Base-by-base conservation (phyloP, 2,329 filamentous ascomycete genomes). In the Penicillium sp. region DNA sequence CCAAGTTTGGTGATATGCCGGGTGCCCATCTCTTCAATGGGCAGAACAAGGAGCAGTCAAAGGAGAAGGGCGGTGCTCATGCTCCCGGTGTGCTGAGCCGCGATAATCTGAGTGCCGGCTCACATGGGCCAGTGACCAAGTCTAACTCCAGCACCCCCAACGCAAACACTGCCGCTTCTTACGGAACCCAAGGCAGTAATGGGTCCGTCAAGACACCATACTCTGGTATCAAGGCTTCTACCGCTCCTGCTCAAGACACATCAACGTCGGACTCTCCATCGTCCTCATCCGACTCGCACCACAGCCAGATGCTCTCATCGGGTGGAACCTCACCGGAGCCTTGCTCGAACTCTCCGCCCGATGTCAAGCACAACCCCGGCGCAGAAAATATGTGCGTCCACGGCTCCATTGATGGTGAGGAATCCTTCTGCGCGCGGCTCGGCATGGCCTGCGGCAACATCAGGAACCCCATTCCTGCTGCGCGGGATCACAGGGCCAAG, bases 1-100 rank as follows among this genome's bases (percentile, higher is more conserved):
- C 93, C 55, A 90, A 87, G 64, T 97, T 98, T 61, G 93, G 93
- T 38, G 79, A 83, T 49, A 77, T 94, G 22, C 78, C 80, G 16
- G 74, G 73, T 23, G 69, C 73, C 3, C 75, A 78, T 50, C 70
- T 80, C 10, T 74, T 80, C 50, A 75, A 74, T 46, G 67, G 7
- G 55, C 70, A 38, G 51, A 59, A 58, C 22, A 51, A 61, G 52
- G 46, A 56, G 7, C 52, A 57, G n/a, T n/a, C 55, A 10, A 52
- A 50, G 13, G 49, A 48, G 11, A 56, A 26, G 20, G 40, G 47
- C 34, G 41, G 51, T 18, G 45, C 50, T 22, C 59, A 59, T 7
- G 55, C 62, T 8, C 62, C 65, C 8, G 65, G 66, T 18, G 62
- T 67, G 9, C 29, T 68, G 46, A 59, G 45, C 24, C 64, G 64